Percentiles rank a stretch among this genome's conserved stretches.
Evolutionary conservation across 805 yeast genomes (phyloP).

Genomic region (Suhomyces prunicola): DNA sequence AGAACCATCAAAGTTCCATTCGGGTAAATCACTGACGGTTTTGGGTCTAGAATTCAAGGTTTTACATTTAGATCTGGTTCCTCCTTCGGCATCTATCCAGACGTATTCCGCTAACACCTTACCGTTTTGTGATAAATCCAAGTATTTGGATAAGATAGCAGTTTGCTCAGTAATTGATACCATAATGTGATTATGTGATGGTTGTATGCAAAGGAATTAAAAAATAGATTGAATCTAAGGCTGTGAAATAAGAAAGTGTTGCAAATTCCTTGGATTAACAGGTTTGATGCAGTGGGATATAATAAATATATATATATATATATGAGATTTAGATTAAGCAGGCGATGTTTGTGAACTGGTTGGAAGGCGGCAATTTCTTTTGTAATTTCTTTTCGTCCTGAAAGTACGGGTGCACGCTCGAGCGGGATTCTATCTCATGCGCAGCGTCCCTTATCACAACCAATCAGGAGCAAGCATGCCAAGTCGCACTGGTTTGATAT

Average conservation of each 20-base stretch:
- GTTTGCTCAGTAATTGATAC: conserved; percentile 61
- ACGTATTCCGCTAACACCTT: conserved; percentile 91
- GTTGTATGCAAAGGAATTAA: neutral
- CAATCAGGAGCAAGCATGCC: neutral
- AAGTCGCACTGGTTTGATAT: neutral
- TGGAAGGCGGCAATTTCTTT: neutral
- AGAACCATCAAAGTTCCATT: conserved; percentile 99
- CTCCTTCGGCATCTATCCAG: conserved; percentile 94
- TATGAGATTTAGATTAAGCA: neutral
- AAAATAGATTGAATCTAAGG: neutral
- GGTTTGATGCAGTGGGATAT: neutral
- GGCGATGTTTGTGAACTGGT: neutral
- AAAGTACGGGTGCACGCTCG: neutral
- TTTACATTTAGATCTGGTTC: conserved; percentile 90
- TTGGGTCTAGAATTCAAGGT: conserved; percentile 69
- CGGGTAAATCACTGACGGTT: conserved; percentile 84
- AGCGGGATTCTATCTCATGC: neutral
- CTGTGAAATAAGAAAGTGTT: neutral
- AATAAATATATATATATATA: neutral
- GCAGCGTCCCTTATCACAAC: neutral
- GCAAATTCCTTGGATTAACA: neutral
- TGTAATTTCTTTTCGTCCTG: neutral
- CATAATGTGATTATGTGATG: conserved; percentile 14
- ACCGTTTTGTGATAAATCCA: conserved; percentile 82
- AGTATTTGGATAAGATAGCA: conserved; percentile 76